Base-by-base conservation (phyloP, 2,329 filamentous ascomycete species). In the Orbilia blumenaviensis region DNA sequence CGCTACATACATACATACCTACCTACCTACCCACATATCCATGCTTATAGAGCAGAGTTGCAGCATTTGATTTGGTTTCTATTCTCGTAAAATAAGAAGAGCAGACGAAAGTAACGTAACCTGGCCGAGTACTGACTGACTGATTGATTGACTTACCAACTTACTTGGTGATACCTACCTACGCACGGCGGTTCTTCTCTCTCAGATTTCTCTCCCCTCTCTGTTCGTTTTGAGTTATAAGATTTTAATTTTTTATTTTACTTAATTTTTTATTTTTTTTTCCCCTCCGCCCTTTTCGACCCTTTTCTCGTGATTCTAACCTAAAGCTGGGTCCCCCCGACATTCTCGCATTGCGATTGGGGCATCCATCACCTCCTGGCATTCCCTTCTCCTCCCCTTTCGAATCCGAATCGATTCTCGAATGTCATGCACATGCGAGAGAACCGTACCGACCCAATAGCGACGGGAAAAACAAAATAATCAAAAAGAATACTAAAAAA, bases 261-360 rank as follows among this genome's bases (percentile, higher is more conserved):
- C n/a, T n/a, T n/a, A n/a, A n/a, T n/a, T n/a, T n/a, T n/a, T n/a
- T n/a, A n/a, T n/a, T n/a, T n/a, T n/a, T n/a, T n/a, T n/a, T n/a
- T n/a, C n/a, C n/a, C 56, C 61, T 50, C 48, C 62, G 52, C 62
- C 62, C 61, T 73, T 38, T 74, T n/a, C n/a, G n/a, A n/a, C n/a
- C n/a, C n/a, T n/a, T 74, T 66, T 66, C 63, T 75, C 71, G 71
- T 61, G 71, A 67, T 66, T 74, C 36, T 56, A 68, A 63, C 54
- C 71, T 44, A 68, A 66, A 73, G n/a, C n/a, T n/a, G 29, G 25
- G 61, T n/a, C n/a, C n/a, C n/a, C n/a, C 60, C 23, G 64, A 73
- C 60, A 50, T 62, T 64, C 54, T 67, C 48, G 46, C 62, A 54
- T 67, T n/a, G 71, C 63, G 61, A 63, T 67, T 68, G 54, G 63